Evolutionary conservation across 2,329 filamentous ascomycete species (phyloP), one percentile per base, ranked within the genome.

Genomic region (Gremmenia infestans): DNA sequence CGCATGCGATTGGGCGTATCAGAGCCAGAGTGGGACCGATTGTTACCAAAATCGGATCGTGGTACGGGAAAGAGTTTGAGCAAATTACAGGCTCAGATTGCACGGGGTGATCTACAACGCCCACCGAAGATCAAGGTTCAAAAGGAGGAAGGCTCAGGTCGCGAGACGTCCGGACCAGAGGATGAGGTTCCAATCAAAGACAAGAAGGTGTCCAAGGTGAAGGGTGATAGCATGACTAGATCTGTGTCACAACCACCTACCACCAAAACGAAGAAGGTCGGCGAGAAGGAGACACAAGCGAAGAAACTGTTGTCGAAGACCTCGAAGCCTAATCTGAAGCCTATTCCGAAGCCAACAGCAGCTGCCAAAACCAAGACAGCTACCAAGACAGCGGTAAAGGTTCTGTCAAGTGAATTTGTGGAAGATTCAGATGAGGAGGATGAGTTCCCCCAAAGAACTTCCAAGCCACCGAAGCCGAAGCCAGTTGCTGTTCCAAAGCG

Each of bases 51-150:
- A 60, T 75, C 79, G 48, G 81, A 86, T 54, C 75, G 83, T 50
- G 81, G 81, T 52, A 80, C 79, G 54, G 83, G 83, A 52, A 84
- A 80, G 50, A 80, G 78, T 50, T 70, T 87, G 36, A 86, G 83
- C 71, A 82, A 80, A 63, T 71, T 87, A 8, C 83, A 86, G 61
- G 80, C 78, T 11, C 76, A 78, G 9, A 75, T 87, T 46, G 81
- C 79, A 49, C 81, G 79, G 66, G 77, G 77, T 2, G 73, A 75
- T n/a, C 68, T 74, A 15, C 71, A 70, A 35, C 67, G 75, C n/a
- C 75, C 79, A 9, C 74, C 80, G 1, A 82, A 79, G 65, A 74
- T 76, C 61, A 76, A 77, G 59, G 71, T 74, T 5, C 76, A 80
- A 55, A 81, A 78, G 63, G 70, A 61, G 19, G 81, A 84, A 19